Evolutionary conservation across 164 flowering plant species (phyloP), one percentile per base, ranked within the genome.

Genomic region (Dillenia turbinata): DNA sequence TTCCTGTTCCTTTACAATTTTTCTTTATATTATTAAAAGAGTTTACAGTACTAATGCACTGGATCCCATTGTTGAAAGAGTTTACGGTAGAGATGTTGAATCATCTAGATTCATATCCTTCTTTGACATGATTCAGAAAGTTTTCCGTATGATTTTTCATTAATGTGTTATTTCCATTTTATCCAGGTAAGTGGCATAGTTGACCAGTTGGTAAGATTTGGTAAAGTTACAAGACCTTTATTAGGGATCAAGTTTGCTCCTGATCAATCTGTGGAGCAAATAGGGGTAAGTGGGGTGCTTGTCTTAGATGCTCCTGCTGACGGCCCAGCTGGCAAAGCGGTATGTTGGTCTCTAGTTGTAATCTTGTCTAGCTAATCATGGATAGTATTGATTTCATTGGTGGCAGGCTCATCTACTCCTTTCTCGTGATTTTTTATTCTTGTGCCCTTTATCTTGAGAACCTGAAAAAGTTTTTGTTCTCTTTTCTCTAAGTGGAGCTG

Each of bases 311-410:
- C 98, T 73, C 97, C 98, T 44, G 64, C 84, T 47, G 81, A 79
- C 74, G 96, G 98, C 63, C 98, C 98, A 22, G 98, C 97, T 51
- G 97, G 98, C 61, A 93, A 93, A 87, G 97, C 98, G 63, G 96
- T 92, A 89, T 53, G 69, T 45, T 44, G 33, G 2, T 26, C 33
- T 26, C 33, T 26, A 26, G 33, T 5, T 26, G 33, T 26, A 26
- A 26, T 26, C 5, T 62, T 53, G 43, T 10, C 54, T 12, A 33
- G 9, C 49, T 33, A 40, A 13, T 14, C 15, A 6, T 64, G 40
- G 33, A 9, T 12, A 26, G 54, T n/a, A 44, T 52, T 7, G 12
- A 47, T 62, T 56, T 52, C 59, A 17, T 58, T 44, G 50, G 17
- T 46, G 4, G 12, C 50, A 40, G 40, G 26, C 9, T n/a, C 24